phyloP scores from a whole-genome alignment of 2,329 filamentous ascomycete genomes.

The Talaromyces islandicus region DNA sequence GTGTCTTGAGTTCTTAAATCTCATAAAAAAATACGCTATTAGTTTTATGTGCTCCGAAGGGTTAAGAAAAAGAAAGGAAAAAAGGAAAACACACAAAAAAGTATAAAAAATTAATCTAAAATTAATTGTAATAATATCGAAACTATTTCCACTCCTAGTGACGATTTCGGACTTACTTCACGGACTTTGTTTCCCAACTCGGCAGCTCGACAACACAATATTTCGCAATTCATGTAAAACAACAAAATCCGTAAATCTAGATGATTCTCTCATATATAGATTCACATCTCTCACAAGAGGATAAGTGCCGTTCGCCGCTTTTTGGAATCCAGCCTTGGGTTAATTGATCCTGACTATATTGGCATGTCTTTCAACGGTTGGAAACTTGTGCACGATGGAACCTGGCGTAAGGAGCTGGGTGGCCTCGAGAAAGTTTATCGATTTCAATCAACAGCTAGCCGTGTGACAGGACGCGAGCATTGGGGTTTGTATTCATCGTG shows the following conservation, averaged over 20 bases:
- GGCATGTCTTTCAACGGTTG: background rate
- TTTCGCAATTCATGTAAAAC: too few species aligned
- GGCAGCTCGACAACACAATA: background rate
- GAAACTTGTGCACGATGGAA: background rate
- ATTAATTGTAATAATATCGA: background rate
- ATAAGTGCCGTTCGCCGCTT: background rate
- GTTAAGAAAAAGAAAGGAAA: background rate
- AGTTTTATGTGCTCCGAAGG: background rate
- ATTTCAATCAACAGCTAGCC: conserved; percentile 5
- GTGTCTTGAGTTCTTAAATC: background rate
- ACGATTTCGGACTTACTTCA: background rate
- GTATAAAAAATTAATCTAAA: background rate
- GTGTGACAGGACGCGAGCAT: conserved; percentile 5
- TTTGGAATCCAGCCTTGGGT: background rate
- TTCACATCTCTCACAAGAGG: background rate
- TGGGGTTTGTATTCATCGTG: conserved; percentile 10
- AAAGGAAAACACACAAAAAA: too few species aligned
- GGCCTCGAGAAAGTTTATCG: conserved; percentile 9
- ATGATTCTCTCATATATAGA: background rate
- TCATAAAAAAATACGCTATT: background rate
- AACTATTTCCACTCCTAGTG: background rate
- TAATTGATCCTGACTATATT: background rate
- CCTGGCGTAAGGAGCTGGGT: conserved; percentile 21
- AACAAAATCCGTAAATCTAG: too few species aligned
- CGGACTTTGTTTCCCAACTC: background rate